Evolutionary conservation across 177 flowering plant genomes (phyloP).

Genomic region (Vitis hybrid): DNA sequence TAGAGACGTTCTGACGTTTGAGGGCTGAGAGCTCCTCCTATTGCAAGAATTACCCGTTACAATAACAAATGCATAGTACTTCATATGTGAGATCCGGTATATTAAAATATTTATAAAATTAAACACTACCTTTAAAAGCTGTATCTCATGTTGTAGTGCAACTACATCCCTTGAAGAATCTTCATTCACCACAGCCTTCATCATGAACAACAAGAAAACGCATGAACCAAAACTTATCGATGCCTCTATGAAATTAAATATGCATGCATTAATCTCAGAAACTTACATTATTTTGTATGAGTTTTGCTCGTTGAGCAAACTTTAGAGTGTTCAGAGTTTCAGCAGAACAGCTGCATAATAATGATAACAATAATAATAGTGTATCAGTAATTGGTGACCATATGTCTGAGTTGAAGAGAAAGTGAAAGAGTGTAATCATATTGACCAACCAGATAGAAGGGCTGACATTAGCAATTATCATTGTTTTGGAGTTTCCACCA

Average conservation of each 20-base stretch:
- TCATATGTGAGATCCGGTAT: neutral
- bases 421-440: neutral
- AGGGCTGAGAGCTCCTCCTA: slow-evolving; percentile 90
- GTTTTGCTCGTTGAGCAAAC: slow-evolving; percentile 97
- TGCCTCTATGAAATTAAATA: neutral
- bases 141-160: slow-evolving; percentile 75
- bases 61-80: neutral
- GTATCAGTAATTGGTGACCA: neutral
- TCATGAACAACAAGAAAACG: slow-evolving; percentile 6
- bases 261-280: neutral
- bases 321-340: slow-evolving; percentile 95
- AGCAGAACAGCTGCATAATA: slow-evolving; percentile 70
- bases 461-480: slow-evolving; percentile 96
- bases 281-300: slow-evolving; percentile 93
- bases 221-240: slow-evolving; percentile 6
- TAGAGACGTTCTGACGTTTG: slow-evolving; percentile 75
- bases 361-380: neutral
- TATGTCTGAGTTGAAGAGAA: neutral
- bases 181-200: slow-evolving; percentile 94
- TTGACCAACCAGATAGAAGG: slow-evolving; percentile 81
- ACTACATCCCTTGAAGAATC: slow-evolving; percentile 88
- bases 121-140: slow-evolving; percentile 64
- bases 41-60: slow-evolving; percentile 11
- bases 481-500: slow-evolving; percentile 98
- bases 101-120: neutral